These are phyloP conservation scores for Thelonectria discophora DNA, from an alignment of 2,329 filamentous ascomycete genomes.

Conservation along the genomic window DNA sequence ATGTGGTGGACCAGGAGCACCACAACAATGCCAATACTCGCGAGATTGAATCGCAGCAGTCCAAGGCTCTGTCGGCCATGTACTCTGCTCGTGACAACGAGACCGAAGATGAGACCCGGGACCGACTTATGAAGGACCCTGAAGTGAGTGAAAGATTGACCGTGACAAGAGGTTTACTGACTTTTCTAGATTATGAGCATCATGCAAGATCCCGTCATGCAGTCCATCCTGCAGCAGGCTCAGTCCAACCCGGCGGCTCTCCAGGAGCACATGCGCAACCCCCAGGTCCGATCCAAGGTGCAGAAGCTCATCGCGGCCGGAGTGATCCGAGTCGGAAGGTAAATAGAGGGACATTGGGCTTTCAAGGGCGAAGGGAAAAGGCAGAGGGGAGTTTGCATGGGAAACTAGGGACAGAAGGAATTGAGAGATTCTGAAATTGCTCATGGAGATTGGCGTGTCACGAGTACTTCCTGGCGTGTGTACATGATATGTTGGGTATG, in stretches of 20 bases:
- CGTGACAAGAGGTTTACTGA: conserved; percentile 37
- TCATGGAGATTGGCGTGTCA: conserved; percentile 30
- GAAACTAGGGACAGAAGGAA: conserved; percentile 23
- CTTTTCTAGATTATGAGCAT: conserved; percentile 77
- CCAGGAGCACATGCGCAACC: conserved; percentile 97
- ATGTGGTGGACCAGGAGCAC: conserved; percentile 75
- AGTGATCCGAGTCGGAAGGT: conserved; percentile 80
- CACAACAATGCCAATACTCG: conserved; percentile 79
- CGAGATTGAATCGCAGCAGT: conserved; percentile 93
- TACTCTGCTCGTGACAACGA: conserved; percentile 92
- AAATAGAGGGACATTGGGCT: conserved; percentile 15
- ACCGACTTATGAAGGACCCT: conserved; percentile 88
- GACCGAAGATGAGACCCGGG: conserved; percentile 93
- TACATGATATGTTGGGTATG: conserved; percentile 42
- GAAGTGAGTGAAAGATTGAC: conserved; percentile 68
- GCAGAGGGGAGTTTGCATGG: conserved; percentile 25
- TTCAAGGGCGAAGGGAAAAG: conserved; percentile 9
- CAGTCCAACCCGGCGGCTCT: conserved; percentile 92
- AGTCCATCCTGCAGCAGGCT: conserved; percentile 95
- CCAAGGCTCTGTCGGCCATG: conserved; percentile 91
- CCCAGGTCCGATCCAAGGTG: conserved; percentile 83
- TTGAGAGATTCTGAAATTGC: conserved; percentile 33
- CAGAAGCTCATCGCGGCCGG: conserved; percentile 94
- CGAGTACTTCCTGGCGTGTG: conserved; percentile 40
- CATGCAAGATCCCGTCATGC: conserved; percentile 97